phyloP scores from a whole-genome alignment of 2,329 filamentous ascomycete species.

The Paradendryphiella salina region DNA sequence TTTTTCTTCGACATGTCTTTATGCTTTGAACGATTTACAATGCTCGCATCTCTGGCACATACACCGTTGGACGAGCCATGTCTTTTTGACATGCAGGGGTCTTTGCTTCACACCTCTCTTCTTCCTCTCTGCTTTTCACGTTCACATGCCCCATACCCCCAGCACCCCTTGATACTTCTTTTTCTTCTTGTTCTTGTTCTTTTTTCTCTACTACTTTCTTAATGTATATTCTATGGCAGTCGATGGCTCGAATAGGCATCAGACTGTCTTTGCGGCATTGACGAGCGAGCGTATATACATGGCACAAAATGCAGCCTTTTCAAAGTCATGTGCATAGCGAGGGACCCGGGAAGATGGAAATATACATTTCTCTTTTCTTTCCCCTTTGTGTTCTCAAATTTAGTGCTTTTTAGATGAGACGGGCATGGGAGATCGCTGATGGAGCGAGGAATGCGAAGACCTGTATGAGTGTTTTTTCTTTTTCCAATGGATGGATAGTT shows the following conservation, averaged over 20 bases:
- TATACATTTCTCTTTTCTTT: no score
- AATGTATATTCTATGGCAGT: slow-evolving; percentile 19
- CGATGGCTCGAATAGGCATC: background rate
- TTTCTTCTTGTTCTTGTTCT: background rate
- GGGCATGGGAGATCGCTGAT: no score
- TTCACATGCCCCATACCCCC: slow-evolving; percentile 18
- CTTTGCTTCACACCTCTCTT: slow-evolving; percentile 6
- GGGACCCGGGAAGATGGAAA: background rate
- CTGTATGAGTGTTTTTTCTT: no score
- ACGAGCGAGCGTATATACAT: slow-evolving; percentile 3
- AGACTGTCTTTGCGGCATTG: background rate
- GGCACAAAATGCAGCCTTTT: slow-evolving; percentile 3
- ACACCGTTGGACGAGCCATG: slow-evolving; percentile 13
- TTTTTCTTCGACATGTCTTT: slow-evolving; percentile 28
- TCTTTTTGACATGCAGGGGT: slow-evolving; percentile 9
- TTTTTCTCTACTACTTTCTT: slow-evolving; percentile 2
- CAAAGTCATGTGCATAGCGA: background rate
- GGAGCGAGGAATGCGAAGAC: no score
- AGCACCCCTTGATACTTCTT: background rate
- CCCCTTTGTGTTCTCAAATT: no score
- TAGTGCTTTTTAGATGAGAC: background rate
- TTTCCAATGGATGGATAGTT: no score
- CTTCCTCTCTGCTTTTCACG: slow-evolving; percentile 8
- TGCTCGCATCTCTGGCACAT: slow-evolving; percentile 20
- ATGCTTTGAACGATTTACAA: slow-evolving; percentile 31